phyloP scores from a whole-genome alignment of 2,329 filamentous ascomycete species.

The Chaetomiaceae sp. region DNA sequence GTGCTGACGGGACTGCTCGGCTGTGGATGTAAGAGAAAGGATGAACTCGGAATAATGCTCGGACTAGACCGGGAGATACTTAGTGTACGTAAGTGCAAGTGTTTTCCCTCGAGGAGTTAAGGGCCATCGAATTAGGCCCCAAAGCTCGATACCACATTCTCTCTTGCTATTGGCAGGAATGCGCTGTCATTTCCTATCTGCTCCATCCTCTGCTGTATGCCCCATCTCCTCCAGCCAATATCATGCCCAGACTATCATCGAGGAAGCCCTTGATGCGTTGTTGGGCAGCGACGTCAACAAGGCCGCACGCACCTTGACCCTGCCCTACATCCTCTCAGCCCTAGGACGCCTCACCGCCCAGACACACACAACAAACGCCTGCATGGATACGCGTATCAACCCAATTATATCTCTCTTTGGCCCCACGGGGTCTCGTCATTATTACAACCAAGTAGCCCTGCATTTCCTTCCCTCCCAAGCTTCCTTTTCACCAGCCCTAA shows the following conservation, averaged over 20 bases:
- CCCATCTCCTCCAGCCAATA: no score
- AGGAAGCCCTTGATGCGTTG: not conserved
- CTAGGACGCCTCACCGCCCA: conserved; percentile 7
- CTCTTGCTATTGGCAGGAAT: not conserved
- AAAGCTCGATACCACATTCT: conserved; percentile 6
- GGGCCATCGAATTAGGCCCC: not conserved
- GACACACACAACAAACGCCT: not conserved
- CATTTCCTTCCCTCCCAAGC: not conserved
- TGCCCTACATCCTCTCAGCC: not conserved
- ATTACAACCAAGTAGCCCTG: no score
- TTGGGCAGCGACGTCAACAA: not conserved
- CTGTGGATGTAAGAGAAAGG: conserved; percentile 47
- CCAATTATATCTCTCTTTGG: not conserved
- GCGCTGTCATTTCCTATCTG: not conserved
- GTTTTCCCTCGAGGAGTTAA: not conserved
- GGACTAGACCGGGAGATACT: not conserved
- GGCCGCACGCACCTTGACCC: not conserved
- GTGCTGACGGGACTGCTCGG: conserved; percentile 87
- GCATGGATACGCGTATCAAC: not conserved
- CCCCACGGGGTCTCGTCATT: not conserved
- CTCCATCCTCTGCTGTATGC: not conserved
- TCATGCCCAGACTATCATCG: not conserved
- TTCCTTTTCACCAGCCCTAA: not conserved
- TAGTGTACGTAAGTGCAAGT: conserved; percentile 14
- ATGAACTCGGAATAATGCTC: conserved; percentile 2